Conservation (phyloP, 2,329 filamentous ascomycete genomes). For the Ascocoryne sarcoides region DNA sequence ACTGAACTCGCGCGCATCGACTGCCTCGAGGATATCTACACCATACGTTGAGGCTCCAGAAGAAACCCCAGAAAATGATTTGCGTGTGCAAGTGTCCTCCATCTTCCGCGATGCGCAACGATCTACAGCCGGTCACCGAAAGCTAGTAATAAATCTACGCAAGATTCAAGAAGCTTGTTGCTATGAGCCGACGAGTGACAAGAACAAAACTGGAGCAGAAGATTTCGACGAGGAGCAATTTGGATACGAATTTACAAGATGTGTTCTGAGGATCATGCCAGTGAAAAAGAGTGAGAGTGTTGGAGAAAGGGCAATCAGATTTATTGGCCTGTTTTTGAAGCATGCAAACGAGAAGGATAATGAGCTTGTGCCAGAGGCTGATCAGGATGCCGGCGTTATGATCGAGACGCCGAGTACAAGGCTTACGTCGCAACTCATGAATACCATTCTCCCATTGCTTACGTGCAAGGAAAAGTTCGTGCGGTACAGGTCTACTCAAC, state of each 20-base stretch:
- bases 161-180: conserved; percentile 86
- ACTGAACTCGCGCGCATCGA: conserved; percentile 33
- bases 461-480: conserved; percentile 87
- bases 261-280: conserved; percentile 70
- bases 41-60: conserved; percentile 48
- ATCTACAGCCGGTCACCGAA: conserved; percentile 82
- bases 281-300: conserved; percentile 88
- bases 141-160: conserved; percentile 76
- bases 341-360: conserved; percentile 63
- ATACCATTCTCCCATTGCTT: conserved; percentile 65
- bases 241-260: conserved; percentile 76
- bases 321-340: conserved; percentile 78
- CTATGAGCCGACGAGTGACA: conserved; percentile 50
- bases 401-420: conserved; percentile 78
- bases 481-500: conserved; percentile 80
- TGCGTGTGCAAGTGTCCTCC: conserved; percentile 65
- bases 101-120: conserved; percentile 78
- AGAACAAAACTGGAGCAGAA: conserved; percentile 43
- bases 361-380: conserved; percentile 51
- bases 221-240: conserved; percentile 81
- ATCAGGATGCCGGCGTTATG: conserved; percentile 61
- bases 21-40: conserved; percentile 31
- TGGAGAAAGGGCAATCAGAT: conserved; percentile 77
- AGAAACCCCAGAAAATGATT: conserved; percentile 59
- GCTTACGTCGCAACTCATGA: conserved; percentile 66